These are phyloP conservation scores for Achaetomiella virescens DNA, from an alignment of 495 filamentous ascomycete genomes.

Conservation along the genomic window DNA sequence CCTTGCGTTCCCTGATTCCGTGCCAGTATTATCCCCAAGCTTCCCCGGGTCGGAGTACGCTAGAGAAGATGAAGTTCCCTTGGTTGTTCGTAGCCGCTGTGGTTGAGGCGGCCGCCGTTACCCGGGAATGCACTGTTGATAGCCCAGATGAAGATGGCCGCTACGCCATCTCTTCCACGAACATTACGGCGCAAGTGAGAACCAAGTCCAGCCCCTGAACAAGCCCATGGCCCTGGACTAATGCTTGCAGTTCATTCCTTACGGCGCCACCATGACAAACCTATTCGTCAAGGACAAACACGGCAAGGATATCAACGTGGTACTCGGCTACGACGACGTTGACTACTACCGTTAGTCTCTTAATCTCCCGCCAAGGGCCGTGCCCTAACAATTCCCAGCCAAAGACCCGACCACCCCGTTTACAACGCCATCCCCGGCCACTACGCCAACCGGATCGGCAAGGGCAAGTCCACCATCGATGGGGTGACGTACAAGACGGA, in stretches of 20 bases:
- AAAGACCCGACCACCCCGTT: conserved; percentile 43
- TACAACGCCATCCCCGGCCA: conserved; percentile 49
- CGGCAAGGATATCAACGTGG: conserved; percentile 47
- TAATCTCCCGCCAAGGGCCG: not conserved
- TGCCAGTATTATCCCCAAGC: not conserved
- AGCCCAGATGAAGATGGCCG: conserved; percentile 34
- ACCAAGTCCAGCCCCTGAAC: no score
- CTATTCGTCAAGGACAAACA: conserved; percentile 53
- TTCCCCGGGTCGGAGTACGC: not conserved
- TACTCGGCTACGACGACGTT: conserved; percentile 48
- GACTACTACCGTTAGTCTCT: conserved; percentile 19
- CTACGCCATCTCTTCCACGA: conserved; percentile 45
- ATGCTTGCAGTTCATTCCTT: conserved; percentile 45
- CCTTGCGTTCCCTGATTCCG: not conserved
- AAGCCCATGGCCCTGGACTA: not conserved
- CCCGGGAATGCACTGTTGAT: not conserved
- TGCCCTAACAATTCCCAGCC: conserved; percentile 23
- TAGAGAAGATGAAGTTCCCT: conserved; percentile 12
- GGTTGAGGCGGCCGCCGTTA: conserved; percentile 6
- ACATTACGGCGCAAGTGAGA: conserved; percentile 46
- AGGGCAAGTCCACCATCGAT: conserved; percentile 48
- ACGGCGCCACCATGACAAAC: conserved; percentile 51
- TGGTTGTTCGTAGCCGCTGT: conserved; percentile 1
- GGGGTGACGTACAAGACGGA: conserved; percentile 43
- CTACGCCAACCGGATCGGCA: conserved; percentile 53